Base-by-base conservation (phyloP, 106 monocot genomes). In the Apostasia ramifera region DNA sequence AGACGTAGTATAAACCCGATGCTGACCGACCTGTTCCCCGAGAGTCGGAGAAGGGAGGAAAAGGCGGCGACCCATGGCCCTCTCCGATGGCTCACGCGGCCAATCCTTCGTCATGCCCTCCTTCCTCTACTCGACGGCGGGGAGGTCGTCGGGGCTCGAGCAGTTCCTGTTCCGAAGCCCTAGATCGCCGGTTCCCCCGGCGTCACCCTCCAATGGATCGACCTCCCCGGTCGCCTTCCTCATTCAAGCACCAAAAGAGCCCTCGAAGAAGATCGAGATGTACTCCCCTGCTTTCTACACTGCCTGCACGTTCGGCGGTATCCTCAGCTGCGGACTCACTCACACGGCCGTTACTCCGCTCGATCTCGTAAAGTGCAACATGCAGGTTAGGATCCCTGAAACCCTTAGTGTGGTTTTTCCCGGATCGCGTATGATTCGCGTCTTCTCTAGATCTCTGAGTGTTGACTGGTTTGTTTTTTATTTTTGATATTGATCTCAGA, bases 331-430 rank as follows among this genome's bases (percentile, higher is more conserved):
- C 43, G 84, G 91, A 9, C 61, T 85, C 63, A 91, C 91, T 14
- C 91, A 87, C 73, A 74, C 62, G 73, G 74, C 76, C n/a, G 81
- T 93, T 38, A 93, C 92, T 8, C 85, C 88, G 2, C 78, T 92
- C 61, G 91, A 92, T 74, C 72, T 88, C 59, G 75, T 88, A 71
- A 88, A 92, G 57, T 87, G 87, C 44, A 91, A 92, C 78, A 92
- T 85, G 82, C 87, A 92, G 91, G 91, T 85, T 5, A 63, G 40
- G 8, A 4, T 48, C 14, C n/a, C 48, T 38, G 26, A 26, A 14
- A 14, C n/a, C 14, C 46, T 46, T 5, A 61, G 11, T 63, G 9
- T 46, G 46, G 56, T 37, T 40, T 37, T 50, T 59, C 37, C 15
- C 6, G 39, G 9, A 8, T 14, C 8, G 6, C 4, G 26, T 26